These are phyloP conservation scores for Cyberlindnera mycetangii DNA, from an alignment of 805 yeast species.

Conservation along the genomic window DNA sequence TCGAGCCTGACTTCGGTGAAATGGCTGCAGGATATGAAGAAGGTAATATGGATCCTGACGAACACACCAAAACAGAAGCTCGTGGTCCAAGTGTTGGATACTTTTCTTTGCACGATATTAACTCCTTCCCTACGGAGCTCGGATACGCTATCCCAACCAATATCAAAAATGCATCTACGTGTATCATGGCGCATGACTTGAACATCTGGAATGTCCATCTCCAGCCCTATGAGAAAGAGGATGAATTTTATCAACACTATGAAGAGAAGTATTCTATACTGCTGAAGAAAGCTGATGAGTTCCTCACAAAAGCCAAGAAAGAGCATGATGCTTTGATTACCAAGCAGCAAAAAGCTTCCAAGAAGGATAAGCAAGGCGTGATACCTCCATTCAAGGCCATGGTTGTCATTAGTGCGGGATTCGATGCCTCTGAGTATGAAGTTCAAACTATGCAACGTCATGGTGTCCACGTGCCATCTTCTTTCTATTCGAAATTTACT, in stretches of 20 bases:
- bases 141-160: constrained; percentile 73
- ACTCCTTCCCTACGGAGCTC: constrained; percentile 79
- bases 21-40: constrained; percentile 25
- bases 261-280: constrained; percentile 56
- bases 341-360: neutral
- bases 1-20: constrained; percentile 46
- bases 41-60: constrained; percentile 35
- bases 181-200: constrained; percentile 72
- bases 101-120: constrained; percentile 80
- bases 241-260: constrained; percentile 64
- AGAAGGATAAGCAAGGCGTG: constrained; percentile 6
- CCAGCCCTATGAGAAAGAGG: constrained; percentile 58
- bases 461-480: constrained; percentile 76
- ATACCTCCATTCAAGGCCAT: constrained; percentile 46
- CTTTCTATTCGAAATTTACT: constrained; percentile 70
- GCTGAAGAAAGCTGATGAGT: constrained; percentile 65
- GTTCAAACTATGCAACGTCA: constrained; percentile 84
- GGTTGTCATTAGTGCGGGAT: constrained; percentile 80
- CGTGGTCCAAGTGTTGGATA: constrained; percentile 67
- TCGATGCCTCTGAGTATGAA: constrained; percentile 84
- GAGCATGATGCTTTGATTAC: constrained; percentile 34
- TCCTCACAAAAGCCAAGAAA: constrained; percentile 46
- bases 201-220: constrained; percentile 84
- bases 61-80: constrained; percentile 37
- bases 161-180: constrained; percentile 73